A percentile compares a stretch with the other conserved stretches of the same genome.
These are phyloP conservation scores for Venturia nashicola DNA, from an alignment of 2,329 filamentous ascomycete species.

Conservation along the genomic window DNA sequence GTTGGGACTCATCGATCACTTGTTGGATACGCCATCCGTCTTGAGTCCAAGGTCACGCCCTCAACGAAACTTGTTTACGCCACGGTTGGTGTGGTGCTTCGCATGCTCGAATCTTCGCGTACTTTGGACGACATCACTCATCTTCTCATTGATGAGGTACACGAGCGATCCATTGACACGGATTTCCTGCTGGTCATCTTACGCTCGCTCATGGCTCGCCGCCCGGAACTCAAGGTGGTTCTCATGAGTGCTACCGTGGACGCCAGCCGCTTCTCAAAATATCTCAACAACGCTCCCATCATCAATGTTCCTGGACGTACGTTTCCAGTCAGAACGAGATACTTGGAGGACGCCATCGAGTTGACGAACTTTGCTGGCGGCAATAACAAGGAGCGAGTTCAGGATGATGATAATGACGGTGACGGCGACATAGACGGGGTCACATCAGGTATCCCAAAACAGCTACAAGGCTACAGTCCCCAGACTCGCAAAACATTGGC, in stretches of 20 bases:
- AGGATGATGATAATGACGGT: slow-evolving; percentile 25
- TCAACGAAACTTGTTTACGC: slow-evolving; percentile 84
- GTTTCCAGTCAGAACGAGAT: slow-evolving; percentile 80
- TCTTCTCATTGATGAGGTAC: slow-evolving; percentile 92
- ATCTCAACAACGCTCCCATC: slow-evolving; percentile 74
- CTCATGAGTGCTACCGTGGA: slow-evolving; percentile 98
- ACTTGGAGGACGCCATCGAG: slow-evolving; percentile 87
- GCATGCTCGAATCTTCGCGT: slow-evolving; percentile 85
- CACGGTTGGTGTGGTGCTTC: slow-evolving; percentile 83
- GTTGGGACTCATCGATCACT: slow-evolving; percentile 73
- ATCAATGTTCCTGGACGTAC: slow-evolving; percentile 86
- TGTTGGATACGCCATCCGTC: slow-evolving; percentile 84
- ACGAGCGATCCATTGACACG: slow-evolving; percentile 87
- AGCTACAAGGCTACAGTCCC: slow-evolving; percentile 60
- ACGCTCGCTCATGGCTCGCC: slow-evolving; percentile 62
- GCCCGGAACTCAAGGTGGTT: slow-evolving; percentile 79
- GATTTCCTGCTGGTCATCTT: slow-evolving; percentile 92
- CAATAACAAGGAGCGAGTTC: slow-evolving; percentile 30
- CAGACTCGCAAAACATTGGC: slow-evolving; percentile 63
- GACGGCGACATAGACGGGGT: slow-evolving; percentile 35
- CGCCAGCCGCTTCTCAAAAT: slow-evolving; percentile 79
- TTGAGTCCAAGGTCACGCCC: slow-evolving; percentile 75
- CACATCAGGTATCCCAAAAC: slow-evolving; percentile 47
- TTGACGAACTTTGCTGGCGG: slow-evolving; percentile 62
- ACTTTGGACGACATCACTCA: slow-evolving; percentile 85